Evolutionary conservation across 768 basidiomycete species (phyloP).

Genomic region (Tylopilus cervinicoccineus): DNA sequence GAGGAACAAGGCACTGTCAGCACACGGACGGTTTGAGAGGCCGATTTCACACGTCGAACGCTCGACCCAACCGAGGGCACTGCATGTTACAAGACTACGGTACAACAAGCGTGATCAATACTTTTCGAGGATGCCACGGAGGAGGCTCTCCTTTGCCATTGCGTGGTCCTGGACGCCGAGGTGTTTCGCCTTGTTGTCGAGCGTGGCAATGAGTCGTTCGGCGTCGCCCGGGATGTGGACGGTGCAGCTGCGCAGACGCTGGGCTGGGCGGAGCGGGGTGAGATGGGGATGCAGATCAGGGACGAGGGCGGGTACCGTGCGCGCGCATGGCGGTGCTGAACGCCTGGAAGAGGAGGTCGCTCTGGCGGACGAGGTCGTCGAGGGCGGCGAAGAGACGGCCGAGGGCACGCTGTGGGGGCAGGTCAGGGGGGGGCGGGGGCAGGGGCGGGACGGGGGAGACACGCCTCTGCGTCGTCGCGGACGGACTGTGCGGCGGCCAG

Average conservation of each 20-base stretch:
- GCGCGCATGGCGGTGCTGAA: conserved; percentile 43
- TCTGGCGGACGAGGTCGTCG: conserved; percentile 42
- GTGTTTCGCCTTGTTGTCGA: conserved; percentile 53
- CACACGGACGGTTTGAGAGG: conserved; percentile 11
- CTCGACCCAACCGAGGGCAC: background rate
- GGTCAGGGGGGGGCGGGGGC: conserved; percentile 10
- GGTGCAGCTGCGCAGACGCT: conserved; percentile 38
- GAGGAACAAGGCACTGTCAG: conserved; percentile 14
- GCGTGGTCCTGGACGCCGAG: conserved; percentile 31
- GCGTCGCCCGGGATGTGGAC: conserved; percentile 46
- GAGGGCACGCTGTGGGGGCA: conserved; percentile 37
- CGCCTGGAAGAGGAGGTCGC: conserved; percentile 48
- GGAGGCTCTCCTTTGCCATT: conserved; percentile 32
- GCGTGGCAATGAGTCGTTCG: conserved; percentile 46
- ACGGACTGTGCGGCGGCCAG: conserved; percentile 39
- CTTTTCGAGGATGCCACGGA: conserved; percentile 32
- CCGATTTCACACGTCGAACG: conserved; percentile 24
- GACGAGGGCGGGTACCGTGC: conserved; percentile 39
- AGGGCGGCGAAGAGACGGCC: conserved; percentile 42
- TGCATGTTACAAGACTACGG: background rate
- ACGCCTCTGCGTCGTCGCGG: conserved; percentile 43
- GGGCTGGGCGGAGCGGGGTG: conserved; percentile 33
- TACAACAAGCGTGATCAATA: conserved; percentile 15
- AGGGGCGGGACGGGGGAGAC: conserved; percentile 13
- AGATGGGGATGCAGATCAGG: conserved; percentile 1